Evolutionary conservation across 169 alveolate species (phyloP).

Genomic region (Cryptosporidium muris): DNA sequence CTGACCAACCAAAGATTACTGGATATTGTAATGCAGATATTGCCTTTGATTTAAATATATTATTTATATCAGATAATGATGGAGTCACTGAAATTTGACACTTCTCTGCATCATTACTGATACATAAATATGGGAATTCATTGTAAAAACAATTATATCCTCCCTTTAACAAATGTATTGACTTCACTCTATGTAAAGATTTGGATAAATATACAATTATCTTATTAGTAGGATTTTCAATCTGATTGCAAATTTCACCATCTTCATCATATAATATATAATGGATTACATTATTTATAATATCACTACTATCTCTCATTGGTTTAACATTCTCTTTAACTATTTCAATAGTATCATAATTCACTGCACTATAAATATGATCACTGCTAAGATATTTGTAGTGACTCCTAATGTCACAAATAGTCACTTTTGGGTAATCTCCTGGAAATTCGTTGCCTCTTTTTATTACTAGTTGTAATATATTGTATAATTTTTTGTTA

Average conservation of each 20-base stretch:
- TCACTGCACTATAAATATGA: constrained; percentile 27
- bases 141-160: constrained; percentile 4
- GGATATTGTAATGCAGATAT: constrained; percentile 60
- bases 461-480: constrained; percentile 15
- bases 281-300: constrained; percentile 3
- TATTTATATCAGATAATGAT: constrained; percentile 13
- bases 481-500: constrained; percentile 16
- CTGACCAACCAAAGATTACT: constrained; percentile 24
- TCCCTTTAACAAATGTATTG: constrained; percentile 27
- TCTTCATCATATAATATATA: constrained; percentile 32
- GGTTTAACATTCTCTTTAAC: constrained; percentile 5
- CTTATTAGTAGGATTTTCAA: not conserved
- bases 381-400: constrained; percentile 1
- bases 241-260: not conserved
- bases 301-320: not conserved
- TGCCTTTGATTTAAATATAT: constrained; percentile 7
- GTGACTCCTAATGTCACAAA: constrained; percentile 45
- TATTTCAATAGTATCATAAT: constrained; percentile 28
- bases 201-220: constrained; percentile 15
- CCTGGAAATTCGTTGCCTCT: constrained; percentile 8
- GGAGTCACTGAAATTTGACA: constrained; percentile 13
- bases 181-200: constrained; percentile 15
- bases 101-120: constrained; percentile 4
- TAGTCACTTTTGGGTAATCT: constrained; percentile 3
- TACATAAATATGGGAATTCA: constrained; percentile 57